phyloP scores from a whole-genome alignment of 2,329 filamentous ascomycete species.

The Sporothrix sp. region DNA sequence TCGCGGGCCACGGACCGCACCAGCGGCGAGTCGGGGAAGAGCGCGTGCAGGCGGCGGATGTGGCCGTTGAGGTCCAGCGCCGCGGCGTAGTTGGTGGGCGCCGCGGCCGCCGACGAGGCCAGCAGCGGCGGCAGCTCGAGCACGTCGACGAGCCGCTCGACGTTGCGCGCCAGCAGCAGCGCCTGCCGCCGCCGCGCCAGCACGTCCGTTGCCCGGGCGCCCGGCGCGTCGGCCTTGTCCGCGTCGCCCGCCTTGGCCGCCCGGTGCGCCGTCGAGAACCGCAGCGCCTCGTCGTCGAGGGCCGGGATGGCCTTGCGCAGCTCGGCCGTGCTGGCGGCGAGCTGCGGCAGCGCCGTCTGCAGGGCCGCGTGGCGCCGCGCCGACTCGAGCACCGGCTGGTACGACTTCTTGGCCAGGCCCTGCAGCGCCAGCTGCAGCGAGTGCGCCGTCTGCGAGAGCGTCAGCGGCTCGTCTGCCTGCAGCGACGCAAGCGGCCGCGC shows the following conservation, averaged over 20 bases:
- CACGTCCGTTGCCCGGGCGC: conserved; percentile 25
- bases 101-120: conserved; percentile 62
- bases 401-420: conserved; percentile 77
- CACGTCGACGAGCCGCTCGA: conserved; percentile 81
- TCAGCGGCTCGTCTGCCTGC: conserved; percentile 64
- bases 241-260: conserved; percentile 60
- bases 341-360: conserved; percentile 56
- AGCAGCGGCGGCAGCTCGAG: conserved; percentile 82
- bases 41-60: conserved; percentile 70
- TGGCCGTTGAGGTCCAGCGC: conserved; percentile 90
- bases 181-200: conserved; percentile 68
- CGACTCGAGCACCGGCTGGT: conserved; percentile 74
- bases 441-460: conserved; percentile 71
- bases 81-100: conserved; percentile 68
- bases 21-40: conserved; percentile 72
- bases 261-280: conserved; percentile 76
- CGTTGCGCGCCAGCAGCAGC: conserved; percentile 72
- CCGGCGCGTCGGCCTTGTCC: not conserved
- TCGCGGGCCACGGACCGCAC: conserved; percentile 64
- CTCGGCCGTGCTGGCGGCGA: conserved; percentile 56
- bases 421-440: conserved; percentile 76
- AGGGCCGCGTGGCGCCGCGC: conserved; percentile 68
- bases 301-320: conserved; percentile 65
- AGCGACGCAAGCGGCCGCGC: conserved; percentile 67
- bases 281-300: conserved; percentile 67